These are phyloP conservation scores for Cordyceps farinosa DNA, from an alignment of 2,329 filamentous ascomycete species.

Conservation along the genomic window DNA sequence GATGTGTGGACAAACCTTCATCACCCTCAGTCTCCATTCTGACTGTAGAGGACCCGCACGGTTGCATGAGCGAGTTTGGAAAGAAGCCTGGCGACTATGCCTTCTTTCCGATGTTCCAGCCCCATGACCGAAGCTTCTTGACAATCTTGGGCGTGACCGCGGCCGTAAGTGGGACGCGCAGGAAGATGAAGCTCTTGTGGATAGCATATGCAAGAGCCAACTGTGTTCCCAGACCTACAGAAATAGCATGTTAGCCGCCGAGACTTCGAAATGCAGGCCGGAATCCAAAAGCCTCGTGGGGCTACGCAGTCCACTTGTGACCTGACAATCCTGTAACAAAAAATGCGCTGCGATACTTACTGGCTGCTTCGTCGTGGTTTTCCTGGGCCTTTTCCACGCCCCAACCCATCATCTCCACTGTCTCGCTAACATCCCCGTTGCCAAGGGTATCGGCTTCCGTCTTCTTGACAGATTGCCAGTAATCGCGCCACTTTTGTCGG, in stretches of 20 bases:
- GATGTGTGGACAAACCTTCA: background rate
- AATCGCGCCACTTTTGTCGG: conserved; percentile 50
- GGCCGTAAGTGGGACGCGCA: conserved; percentile 88
- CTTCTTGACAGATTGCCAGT: conserved; percentile 45
- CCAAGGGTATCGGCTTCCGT: conserved; percentile 42
- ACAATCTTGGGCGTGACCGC: conserved; percentile 94
- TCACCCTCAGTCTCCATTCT: background rate
- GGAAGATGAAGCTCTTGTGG: conserved; percentile 96
- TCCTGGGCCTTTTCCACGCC: conserved; percentile 62
- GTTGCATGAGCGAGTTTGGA: background rate
- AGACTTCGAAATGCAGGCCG: background rate
- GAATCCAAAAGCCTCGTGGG: background rate
- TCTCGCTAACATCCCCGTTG: conserved; percentile 41
- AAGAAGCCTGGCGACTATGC: conserved; percentile 18
- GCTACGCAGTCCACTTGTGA: background rate
- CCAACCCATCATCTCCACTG: conserved; percentile 52
- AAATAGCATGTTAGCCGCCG: conserved; percentile 24
- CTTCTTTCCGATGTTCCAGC: conserved; percentile 89
- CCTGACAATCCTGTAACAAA: background rate
- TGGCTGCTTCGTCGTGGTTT: conserved; percentile 63
- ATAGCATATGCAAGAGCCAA: conserved; percentile 92
- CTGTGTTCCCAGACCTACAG: conserved; percentile 67
- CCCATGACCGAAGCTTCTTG: conserved; percentile 80
- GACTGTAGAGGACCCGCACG: background rate
- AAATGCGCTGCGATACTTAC: conserved; percentile 51